These are phyloP conservation scores for Aureobasidium vineae DNA, from an alignment of 2,329 filamentous ascomycete genomes.

Conservation along the genomic window DNA sequence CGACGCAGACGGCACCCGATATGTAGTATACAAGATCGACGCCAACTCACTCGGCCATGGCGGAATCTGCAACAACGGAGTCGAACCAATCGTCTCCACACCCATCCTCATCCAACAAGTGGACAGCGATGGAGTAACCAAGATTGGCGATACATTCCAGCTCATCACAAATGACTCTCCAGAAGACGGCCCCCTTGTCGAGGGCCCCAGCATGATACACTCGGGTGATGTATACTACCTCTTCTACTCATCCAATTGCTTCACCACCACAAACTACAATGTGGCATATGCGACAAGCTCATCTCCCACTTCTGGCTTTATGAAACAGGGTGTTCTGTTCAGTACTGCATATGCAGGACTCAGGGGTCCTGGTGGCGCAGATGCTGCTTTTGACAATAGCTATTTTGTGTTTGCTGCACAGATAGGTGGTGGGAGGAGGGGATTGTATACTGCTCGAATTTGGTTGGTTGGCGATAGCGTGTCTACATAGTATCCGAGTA, in stretches of 20 bases:
- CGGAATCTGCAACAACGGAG: slow-evolving; percentile 32
- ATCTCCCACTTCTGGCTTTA: slow-evolving; percentile 28
- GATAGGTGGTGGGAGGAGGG: slow-evolving; percentile 26
- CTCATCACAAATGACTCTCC: slow-evolving; percentile 34
- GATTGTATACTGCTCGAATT: slow-evolving; percentile 29
- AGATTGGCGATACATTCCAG: slow-evolving; percentile 29
- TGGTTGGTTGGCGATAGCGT: slow-evolving; percentile 9
- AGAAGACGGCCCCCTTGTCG: slow-evolving; percentile 34
- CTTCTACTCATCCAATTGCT: slow-evolving; percentile 38
- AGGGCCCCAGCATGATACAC: slow-evolving; percentile 34
- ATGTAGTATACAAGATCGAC: slow-evolving; percentile 36
- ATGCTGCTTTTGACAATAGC: slow-evolving; percentile 29
- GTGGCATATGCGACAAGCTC: slow-evolving; percentile 31
- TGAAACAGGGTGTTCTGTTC: slow-evolving; percentile 29
- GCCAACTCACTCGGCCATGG: slow-evolving; percentile 34
- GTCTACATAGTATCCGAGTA: not conserved
- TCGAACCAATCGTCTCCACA: slow-evolving; percentile 29
- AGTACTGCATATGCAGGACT: slow-evolving; percentile 23
- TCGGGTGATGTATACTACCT: slow-evolving; percentile 34
- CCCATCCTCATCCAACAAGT: slow-evolving; percentile 36
- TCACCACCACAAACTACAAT: slow-evolving; percentile 34
- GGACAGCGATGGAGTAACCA: slow-evolving; percentile 32
- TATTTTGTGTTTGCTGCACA: slow-evolving; percentile 32
- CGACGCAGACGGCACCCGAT: slow-evolving; percentile 32
- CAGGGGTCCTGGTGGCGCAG: slow-evolving; percentile 30